phyloP scores from a whole-genome alignment of 2,329 filamentous ascomycete genomes.

The Fusarium beomiforme region DNA sequence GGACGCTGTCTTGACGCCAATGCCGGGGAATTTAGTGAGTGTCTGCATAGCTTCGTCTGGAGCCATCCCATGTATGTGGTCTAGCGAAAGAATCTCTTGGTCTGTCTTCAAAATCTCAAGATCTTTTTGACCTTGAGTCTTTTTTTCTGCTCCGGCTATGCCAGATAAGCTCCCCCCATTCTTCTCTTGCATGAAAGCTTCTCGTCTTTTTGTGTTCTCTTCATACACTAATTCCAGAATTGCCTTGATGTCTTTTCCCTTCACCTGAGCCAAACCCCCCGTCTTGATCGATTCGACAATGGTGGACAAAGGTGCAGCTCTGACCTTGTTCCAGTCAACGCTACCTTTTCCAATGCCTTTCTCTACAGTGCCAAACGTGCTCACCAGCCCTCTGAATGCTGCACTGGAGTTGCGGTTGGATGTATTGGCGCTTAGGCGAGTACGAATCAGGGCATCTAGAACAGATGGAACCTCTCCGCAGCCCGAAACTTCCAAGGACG shows the following conservation, averaged over 20 bases:
- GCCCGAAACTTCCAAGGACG: slow-evolving; percentile 42
- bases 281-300: slow-evolving; percentile 68
- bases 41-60: slow-evolving; percentile 44
- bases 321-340: slow-evolving; percentile 43
- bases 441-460: slow-evolving; percentile 41
- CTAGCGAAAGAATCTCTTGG: slow-evolving; percentile 39
- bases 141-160: slow-evolving; percentile 30
- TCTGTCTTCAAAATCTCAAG: slow-evolving; percentile 42
- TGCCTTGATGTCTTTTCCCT: slow-evolving; percentile 42
- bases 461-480: slow-evolving; percentile 43
- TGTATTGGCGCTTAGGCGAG: slow-evolving; percentile 41
- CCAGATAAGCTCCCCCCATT: slow-evolving; percentile 21
- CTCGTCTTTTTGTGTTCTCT: slow-evolving; percentile 36
- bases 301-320: slow-evolving; percentile 52
- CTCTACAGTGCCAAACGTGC: slow-evolving; percentile 37
- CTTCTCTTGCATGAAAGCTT: slow-evolving; percentile 40
- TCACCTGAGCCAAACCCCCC: slow-evolving; percentile 51
- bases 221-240: slow-evolving; percentile 41
- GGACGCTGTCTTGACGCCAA: slow-evolving; percentile 44
- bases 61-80: slow-evolving; percentile 43
- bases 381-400: slow-evolving; percentile 41
- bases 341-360: slow-evolving; percentile 42
- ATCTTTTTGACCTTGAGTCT: slow-evolving; percentile 43
- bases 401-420: slow-evolving; percentile 42
- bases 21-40: slow-evolving; percentile 41